A percentile compares a stretch with the other conserved stretches of the same genome.
phyloP scores from a whole-genome alignment of 345 rosid genomes.

The Rhizophora apiculata region DNA sequence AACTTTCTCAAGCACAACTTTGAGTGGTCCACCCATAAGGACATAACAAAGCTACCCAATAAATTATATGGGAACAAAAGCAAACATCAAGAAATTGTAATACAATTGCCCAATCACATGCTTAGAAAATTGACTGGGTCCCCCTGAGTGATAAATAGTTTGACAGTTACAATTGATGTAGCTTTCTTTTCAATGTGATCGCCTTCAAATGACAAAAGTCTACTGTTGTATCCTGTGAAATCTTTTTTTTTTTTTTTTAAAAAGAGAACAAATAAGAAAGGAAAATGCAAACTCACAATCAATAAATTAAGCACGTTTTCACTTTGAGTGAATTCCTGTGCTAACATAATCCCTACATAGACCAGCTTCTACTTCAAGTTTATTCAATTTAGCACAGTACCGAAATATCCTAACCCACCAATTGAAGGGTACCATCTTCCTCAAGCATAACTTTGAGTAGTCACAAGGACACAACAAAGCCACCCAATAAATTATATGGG shows the following conservation, averaged over 20 bases:
- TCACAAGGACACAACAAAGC: constrained; percentile 11
- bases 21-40: constrained; percentile 10
- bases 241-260: not conserved
- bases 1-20: not conserved
- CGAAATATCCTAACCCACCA: too few relatives aligned
- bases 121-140: constrained; percentile 16
- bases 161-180: not conserved
- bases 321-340: too few relatives aligned
- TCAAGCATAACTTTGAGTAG: not conserved
- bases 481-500: constrained; percentile 1
- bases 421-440: not conserved
- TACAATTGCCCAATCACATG: constrained; percentile 8
- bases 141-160: constrained; percentile 6
- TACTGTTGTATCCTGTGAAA: constrained; percentile 7
- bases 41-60: constrained; percentile 12
- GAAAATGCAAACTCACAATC: too few relatives aligned
- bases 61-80: not conserved
- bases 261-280: too few relatives aligned
- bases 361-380: too few relatives aligned
- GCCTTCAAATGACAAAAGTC: constrained; percentile 12
- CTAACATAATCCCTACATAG: too few relatives aligned
- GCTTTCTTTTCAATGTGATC: not conserved
- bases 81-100: not conserved
- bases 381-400: too few relatives aligned
- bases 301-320: too few relatives aligned